phyloP scores from a whole-genome alignment of 306 rosid genomes.

The Dalbergia cochinchinensis region DNA sequence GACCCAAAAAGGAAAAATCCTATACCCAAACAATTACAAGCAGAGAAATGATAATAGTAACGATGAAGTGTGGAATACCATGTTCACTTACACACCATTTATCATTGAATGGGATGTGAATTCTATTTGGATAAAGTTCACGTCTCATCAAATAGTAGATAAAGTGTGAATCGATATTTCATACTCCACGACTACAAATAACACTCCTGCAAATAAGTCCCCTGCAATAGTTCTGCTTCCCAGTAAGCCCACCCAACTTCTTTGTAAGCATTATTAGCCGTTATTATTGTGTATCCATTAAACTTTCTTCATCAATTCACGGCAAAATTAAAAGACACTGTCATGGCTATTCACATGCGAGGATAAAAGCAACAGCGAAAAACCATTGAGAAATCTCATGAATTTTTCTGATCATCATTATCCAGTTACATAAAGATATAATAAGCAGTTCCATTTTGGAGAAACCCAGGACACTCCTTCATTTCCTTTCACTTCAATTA shows the following conservation, averaged over 20 bases:
- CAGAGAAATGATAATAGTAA: too few species aligned
- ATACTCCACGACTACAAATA: too few species aligned
- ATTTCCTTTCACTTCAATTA: slow-evolving; percentile 5
- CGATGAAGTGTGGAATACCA: too few species aligned
- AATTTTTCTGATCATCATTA: background rate
- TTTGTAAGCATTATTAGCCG: background rate
- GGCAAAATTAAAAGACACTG: background rate
- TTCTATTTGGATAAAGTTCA: too few species aligned
- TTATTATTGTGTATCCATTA: background rate
- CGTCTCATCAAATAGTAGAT: too few species aligned
- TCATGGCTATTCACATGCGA: background rate
- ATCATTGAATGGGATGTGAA: too few species aligned
- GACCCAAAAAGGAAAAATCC: too few species aligned
- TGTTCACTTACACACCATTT: too few species aligned
- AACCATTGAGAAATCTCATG: background rate
- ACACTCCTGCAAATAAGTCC: too few species aligned
- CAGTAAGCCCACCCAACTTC: background rate
- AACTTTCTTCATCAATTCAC: background rate
- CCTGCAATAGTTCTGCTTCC: background rate
- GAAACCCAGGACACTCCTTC: background rate
- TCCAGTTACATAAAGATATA: background rate
- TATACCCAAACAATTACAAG: background rate
- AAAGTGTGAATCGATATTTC: too few species aligned
- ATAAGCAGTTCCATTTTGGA: background rate
- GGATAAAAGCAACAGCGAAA: background rate